phyloP scores from a whole-genome alignment of 495 filamentous ascomycete species.

The Aspergillus biplanus region DNA sequence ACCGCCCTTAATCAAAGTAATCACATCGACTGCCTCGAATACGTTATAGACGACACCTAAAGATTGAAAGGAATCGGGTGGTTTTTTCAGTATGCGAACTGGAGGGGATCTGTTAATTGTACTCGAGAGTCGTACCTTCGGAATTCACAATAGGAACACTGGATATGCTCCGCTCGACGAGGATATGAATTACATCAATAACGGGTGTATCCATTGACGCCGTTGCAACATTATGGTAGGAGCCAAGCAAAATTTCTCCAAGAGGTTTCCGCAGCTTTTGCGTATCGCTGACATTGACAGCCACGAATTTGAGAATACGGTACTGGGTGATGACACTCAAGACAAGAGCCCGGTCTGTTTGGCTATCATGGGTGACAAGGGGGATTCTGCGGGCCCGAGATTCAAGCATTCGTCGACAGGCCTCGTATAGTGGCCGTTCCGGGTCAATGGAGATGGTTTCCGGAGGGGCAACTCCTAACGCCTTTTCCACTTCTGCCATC shows the following conservation, averaged over 20 bases:
- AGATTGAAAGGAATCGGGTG: background rate
- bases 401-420: constrained; percentile 91
- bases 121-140: constrained; percentile 54
- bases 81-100: constrained; percentile 6
- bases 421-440: constrained; percentile 86
- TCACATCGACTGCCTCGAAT: constrained; percentile 97
- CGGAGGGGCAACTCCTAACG: constrained; percentile 85
- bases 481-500: constrained; percentile 83
- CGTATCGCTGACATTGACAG: constrained; percentile 93
- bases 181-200: constrained; percentile 91
- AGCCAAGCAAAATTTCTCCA: constrained; percentile 82
- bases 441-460: constrained; percentile 97
- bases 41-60: constrained; percentile 86
- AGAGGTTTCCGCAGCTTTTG: constrained; percentile 87
- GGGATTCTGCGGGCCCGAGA: constrained; percentile 93
- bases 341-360: constrained; percentile 89
- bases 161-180: constrained; percentile 91
- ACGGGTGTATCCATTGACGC: constrained; percentile 92
- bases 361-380: constrained; percentile 91
- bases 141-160: constrained; percentile 91
- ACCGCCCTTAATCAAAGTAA: constrained; percentile 91
- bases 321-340: constrained; percentile 98
- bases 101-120: background rate
- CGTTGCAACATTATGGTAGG: constrained; percentile 77
- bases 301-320: constrained; percentile 96